phyloP scores from a whole-genome alignment of 2,329 filamentous ascomycete species.

The Penicillium sp. region DNA sequence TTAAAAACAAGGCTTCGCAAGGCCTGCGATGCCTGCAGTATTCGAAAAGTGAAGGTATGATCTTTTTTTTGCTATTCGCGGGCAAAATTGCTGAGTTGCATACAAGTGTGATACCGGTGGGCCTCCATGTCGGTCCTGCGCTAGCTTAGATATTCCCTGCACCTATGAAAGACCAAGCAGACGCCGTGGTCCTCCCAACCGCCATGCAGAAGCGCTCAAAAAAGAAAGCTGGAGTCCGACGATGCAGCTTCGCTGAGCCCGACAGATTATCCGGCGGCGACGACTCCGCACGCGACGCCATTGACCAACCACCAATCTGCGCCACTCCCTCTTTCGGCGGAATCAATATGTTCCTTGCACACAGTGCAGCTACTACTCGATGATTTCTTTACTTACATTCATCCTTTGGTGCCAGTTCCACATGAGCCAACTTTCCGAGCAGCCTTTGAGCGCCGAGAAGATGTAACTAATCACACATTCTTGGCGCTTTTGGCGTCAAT shows the following conservation, averaged over 20 bases:
- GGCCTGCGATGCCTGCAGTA: constrained; percentile 53
- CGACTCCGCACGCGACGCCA: constrained; percentile 27
- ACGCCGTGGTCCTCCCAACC: constrained; percentile 62
- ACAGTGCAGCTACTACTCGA: constrained; percentile 43
- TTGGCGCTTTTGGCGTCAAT: constrained; percentile 46
- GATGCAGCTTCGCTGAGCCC: constrained; percentile 37
- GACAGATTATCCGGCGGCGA: constrained; percentile 42
- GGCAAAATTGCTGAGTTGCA: constrained; percentile 9
- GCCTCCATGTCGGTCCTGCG: constrained; percentile 63
- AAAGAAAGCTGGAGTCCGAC: constrained; percentile 49
- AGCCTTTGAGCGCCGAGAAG: constrained; percentile 43
- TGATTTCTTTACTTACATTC: constrained; percentile 49
- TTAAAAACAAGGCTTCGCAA: constrained; percentile 46
- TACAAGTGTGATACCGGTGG: constrained; percentile 61
- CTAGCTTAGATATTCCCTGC: constrained; percentile 62
- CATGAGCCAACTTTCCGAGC: constrained; percentile 47
- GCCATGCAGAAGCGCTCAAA: constrained; percentile 65
- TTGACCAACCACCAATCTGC: constrained; percentile 30
- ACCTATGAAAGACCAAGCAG: constrained; percentile 63
- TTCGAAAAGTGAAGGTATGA: constrained; percentile 52
- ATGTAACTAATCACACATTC: constrained; percentile 42
- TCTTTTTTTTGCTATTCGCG: neutral
- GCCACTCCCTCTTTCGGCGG: constrained; percentile 48
- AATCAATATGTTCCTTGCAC: constrained; percentile 44
- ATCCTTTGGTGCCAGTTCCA: constrained; percentile 46